Evolutionary conservation across 495 filamentous ascomycete species (phyloP), one percentile per base, ranked within the genome.

Genomic region (Thermothielavioides terrestris): DNA sequence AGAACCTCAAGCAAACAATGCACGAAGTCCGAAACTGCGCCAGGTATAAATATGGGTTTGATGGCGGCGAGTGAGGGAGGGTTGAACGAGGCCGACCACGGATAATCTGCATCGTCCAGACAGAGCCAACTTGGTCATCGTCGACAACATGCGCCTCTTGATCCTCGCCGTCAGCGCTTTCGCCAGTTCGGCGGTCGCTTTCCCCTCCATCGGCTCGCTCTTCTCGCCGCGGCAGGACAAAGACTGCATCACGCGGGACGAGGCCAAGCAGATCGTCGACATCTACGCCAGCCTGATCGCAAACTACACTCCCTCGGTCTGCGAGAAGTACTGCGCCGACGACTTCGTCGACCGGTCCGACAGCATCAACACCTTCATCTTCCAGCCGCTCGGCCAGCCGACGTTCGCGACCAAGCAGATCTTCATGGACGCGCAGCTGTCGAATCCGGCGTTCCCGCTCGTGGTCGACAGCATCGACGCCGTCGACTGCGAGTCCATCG

Each of bases 301-400:
- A 58, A 63, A 67, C 53, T 65, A 67, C 56, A 46, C 52, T 48
- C 55, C 58, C 39, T 56, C 43, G 6, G 64, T 58, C 43, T 59
- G 59, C 58, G 60, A 55, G 27, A 67, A 65, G 60, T 67, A 67
- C 60, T 63, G 58, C 52, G 60, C 62, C 45, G 52, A 53, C 21
- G 54, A 53, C 43, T 67, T 67, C 27, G 62, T 59, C 50, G 58
- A 67, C 58, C 49, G 58, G 28, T 63, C 60, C 38, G 60, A 65
- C 55, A 64, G 64, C 62, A 67, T 67, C 62, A 65, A 65, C 62
- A 62, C 62, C 54, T 61, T 67, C 62, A 65, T 62, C 50, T 56
- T 58, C 62, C 35, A 48, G 42, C 60, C 62, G 31, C 58, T 65
- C 12, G 62, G 60, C 43, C 48, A 53, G 48, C 58, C 56, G 32